These are phyloP conservation scores for Zoysia pacifica DNA, from an alignment of 176 grass and related monocot genomes.

Conservation along the genomic window DNA sequence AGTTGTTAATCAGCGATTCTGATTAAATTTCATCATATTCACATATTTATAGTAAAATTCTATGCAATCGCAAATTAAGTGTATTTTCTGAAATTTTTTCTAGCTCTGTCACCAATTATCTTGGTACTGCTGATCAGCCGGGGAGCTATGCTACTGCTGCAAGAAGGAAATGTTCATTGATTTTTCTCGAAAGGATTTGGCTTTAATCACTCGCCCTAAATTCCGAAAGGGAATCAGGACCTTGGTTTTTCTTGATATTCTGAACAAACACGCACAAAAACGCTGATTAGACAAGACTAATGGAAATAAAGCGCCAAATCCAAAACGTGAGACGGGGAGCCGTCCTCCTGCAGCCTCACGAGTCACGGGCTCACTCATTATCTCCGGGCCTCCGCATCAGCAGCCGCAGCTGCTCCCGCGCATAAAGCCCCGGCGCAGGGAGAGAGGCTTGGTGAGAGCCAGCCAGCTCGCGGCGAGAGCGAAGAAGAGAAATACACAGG, in stretches of 20 bases:
- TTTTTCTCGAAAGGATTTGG: too few species aligned
- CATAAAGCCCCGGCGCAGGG: constrained; percentile 43
- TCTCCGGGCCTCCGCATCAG: constrained; percentile 10
- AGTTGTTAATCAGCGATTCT: neutral
- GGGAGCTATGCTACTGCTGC: neutral
- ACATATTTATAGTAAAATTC: too few species aligned
- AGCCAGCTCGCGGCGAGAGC: neutral
- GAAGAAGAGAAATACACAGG: neutral
- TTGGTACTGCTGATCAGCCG: neutral
- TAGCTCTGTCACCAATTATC: too few species aligned
- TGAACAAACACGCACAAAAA: neutral
- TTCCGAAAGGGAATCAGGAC: neutral
- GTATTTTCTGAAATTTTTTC: too few species aligned
- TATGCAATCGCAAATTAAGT: too few species aligned
- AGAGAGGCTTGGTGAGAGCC: constrained; percentile 6
- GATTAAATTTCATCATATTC: too few species aligned
- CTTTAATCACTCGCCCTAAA: neutral
- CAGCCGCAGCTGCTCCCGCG: constrained; percentile 4
- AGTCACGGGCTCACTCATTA: constrained; percentile 29
- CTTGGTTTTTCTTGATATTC: neutral
- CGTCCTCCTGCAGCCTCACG: constrained; percentile 30
- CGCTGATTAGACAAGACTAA: neutral
- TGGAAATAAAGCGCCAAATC: constrained; percentile 27
- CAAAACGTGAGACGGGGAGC: constrained; percentile 58
- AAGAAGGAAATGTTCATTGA: neutral